Base-by-base conservation (phyloP, 495 filamentous ascomycete genomes). In the Podospora fimiseda region DNA sequence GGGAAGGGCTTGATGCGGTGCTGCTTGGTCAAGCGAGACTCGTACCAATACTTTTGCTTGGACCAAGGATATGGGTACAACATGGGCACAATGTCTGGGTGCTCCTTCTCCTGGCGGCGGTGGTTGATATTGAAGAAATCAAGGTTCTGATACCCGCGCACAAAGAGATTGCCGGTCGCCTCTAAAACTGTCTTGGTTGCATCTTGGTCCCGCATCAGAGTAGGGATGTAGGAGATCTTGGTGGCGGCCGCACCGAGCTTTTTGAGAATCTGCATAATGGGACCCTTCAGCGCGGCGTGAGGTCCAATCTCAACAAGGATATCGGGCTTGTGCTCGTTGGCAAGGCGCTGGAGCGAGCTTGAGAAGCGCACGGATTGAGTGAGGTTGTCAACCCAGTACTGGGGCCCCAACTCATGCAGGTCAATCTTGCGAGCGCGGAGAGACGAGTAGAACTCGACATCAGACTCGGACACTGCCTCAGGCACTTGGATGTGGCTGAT, bases 271-370 rank as follows among this genome's bases (percentile, higher is more conserved):
- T 85, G 76, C 55, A 75, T 76, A 20, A 85, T 59, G 2, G 84
- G 82, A 0, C 79, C 80, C 44, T 79, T 71, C 0, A 90, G 69
- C 0, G 84, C 80, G 7, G 74, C 66, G 53, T 88, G 85, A 16
- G 86, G 83, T 0, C 86, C 85, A 19, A 87, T 67, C 55, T 88
- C 84, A 15, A 88, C 46, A 3, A 87, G 58, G 56, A 76, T 66
- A 40, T 72, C 66, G 1, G 69, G 62, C 14, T 61, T 55, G 56
- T 58, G 50, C 18, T 68, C 59, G 8, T 48, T 63, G 58, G 58
- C 63, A 13, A 71, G 59, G 5, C 63, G 58, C 51, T 70, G 54
- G 6, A 71, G 48, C 48, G 76, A 61, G 40, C 53, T 58, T 2
- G 70, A 67, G 54, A 81, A 81, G 36, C 61, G 66, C 9, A 81